Conservation (phyloP, 192 early-diverging fungal species). For the Backusella tarrabulga region DNA sequence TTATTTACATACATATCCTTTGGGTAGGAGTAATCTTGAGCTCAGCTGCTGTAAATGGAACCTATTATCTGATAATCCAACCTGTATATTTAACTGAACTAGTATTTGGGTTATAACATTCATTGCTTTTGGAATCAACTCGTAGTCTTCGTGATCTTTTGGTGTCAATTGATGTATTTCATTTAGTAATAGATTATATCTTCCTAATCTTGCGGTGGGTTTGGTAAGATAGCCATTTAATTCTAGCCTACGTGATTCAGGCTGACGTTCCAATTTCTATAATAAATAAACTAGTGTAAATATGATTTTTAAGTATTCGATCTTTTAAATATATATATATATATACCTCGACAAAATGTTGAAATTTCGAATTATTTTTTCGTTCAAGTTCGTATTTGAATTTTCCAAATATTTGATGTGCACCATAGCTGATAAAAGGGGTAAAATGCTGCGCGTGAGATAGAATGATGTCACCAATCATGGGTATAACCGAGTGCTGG, state of each 20-base stretch:
- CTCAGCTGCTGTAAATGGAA: conserved; percentile 41
- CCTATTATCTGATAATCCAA: not conserved
- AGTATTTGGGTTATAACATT: not conserved
- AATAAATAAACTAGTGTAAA: conserved; percentile 45
- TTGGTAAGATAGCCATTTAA: conserved; percentile 84
- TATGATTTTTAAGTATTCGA: not conserved
- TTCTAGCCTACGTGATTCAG: conserved; percentile 79
- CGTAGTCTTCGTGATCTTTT: conserved; percentile 2
- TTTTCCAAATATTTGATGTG: conserved; percentile 80
- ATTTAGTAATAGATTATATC: conserved; percentile 7
- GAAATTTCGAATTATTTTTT: conserved; percentile 60
- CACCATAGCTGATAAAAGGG: conserved; percentile 84
- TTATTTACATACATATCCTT: not conserved
- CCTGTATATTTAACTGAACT: conserved; percentile 3
- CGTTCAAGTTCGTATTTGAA: conserved; percentile 82
- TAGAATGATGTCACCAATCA: conserved; percentile 85
- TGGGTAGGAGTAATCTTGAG: conserved; percentile 58
- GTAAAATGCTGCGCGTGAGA: conserved; percentile 68
- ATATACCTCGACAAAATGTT: conserved; percentile 66
- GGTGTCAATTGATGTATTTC: conserved; percentile 9
- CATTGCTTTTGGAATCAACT: not conserved
- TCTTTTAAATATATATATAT: conserved; percentile 42
- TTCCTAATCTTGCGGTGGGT: conserved; percentile 79
- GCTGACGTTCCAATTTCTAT: conserved; percentile 64
- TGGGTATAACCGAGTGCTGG: conserved; percentile 65